Percentiles rank a stretch among this genome's conserved stretches.
These are phyloP conservation scores for Aureobasidium leucospermi DNA, from an alignment of 2,329 filamentous ascomycete species.

Conservation along the genomic window DNA sequence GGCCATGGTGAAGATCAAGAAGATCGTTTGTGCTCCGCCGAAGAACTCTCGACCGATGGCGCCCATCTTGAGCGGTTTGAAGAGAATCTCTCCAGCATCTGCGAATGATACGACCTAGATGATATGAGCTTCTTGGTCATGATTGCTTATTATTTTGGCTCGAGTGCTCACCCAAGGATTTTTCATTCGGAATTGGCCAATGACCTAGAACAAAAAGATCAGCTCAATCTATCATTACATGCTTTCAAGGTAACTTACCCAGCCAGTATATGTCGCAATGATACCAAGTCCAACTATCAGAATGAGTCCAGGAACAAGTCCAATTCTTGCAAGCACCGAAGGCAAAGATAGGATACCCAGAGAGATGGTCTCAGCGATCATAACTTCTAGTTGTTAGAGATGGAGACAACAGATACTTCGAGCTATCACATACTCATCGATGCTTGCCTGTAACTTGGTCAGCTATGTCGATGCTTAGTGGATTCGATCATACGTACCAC, in stretches of 20 bases:
- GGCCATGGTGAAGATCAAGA: constrained; percentile 61
- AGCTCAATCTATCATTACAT: neutral
- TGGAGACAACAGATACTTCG: neutral
- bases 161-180: constrained; percentile 36
- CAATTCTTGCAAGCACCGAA: constrained; percentile 45
- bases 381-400: constrained; percentile 28
- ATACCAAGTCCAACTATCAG: constrained; percentile 48
- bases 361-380: constrained; percentile 53
- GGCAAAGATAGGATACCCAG: constrained; percentile 51
- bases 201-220: constrained; percentile 26
- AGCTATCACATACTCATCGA: constrained; percentile 30
- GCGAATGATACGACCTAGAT: constrained; percentile 48
- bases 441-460: constrained; percentile 30
- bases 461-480: neutral
- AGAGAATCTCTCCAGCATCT: constrained; percentile 58
- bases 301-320: constrained; percentile 48
- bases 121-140: constrained; percentile 10
- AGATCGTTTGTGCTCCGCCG: constrained; percentile 55
- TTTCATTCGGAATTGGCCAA: constrained; percentile 51
- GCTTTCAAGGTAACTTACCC: constrained; percentile 17
- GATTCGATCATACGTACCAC: constrained; percentile 26
- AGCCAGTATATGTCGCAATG: constrained; percentile 54
- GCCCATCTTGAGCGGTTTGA: constrained; percentile 36
- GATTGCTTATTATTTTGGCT: neutral
- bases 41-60: constrained; percentile 56